A percentile compares a stretch with the other conserved stretches of the same genome.
Conservation (phyloP, 306 rosid genomes). For the Vigna mungo region DNA sequence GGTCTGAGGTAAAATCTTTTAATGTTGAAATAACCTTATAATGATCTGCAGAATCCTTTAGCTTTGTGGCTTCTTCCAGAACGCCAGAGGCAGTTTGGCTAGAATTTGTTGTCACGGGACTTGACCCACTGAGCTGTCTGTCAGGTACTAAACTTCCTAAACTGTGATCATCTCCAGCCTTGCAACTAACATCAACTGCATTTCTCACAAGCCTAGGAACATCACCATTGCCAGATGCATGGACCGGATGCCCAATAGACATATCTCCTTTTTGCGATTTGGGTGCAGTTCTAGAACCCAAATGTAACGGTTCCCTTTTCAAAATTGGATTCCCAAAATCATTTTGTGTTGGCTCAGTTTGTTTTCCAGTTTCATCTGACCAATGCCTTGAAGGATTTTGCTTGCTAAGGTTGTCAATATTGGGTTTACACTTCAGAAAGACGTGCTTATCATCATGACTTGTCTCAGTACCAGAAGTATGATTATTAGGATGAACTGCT, state of each 20-base stretch:
- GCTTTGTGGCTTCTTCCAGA: constrained; percentile 63
- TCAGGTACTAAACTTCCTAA: constrained; percentile 42
- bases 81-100: constrained; percentile 50
- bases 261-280: constrained; percentile 43
- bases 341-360: constrained; percentile 44
- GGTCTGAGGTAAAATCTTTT: constrained; percentile 35
- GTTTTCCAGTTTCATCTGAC: constrained; percentile 50
- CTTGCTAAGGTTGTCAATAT: constrained; percentile 39
- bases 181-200: constrained; percentile 45
- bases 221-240: constrained; percentile 41
- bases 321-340: constrained; percentile 48
- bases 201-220: constrained; percentile 44
- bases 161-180: constrained; percentile 41
- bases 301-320: constrained; percentile 44
- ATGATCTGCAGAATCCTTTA: constrained; percentile 66
- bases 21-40: constrained; percentile 61
- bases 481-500: constrained; percentile 47
- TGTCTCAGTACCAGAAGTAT: constrained; percentile 38
- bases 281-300: constrained; percentile 38
- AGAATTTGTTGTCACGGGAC: constrained; percentile 51
- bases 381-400: constrained; percentile 44
- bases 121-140: constrained; percentile 44
- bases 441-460: constrained; percentile 32
- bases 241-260: constrained; percentile 42
- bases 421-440: constrained; percentile 44